Percentiles rank a stretch among this genome's conserved stretches.
These are phyloP conservation scores for Neofusicoccum parvum DNA, from an alignment of 2,329 filamentous ascomycete species.

Conservation along the genomic window DNA sequence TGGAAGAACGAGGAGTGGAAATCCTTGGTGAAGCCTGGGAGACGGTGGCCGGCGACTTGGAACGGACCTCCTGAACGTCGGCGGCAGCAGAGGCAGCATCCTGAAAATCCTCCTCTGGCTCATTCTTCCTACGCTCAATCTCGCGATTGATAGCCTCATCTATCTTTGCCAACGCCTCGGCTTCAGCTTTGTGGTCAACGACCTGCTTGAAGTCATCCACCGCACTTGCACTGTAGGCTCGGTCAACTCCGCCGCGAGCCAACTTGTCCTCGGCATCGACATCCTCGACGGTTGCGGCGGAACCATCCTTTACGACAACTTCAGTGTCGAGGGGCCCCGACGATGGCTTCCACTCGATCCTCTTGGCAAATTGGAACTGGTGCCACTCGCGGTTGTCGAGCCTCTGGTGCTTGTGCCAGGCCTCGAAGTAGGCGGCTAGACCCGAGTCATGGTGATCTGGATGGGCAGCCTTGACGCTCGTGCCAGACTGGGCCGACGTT, in stretches of 20 bases:
- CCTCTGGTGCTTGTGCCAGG: constrained; percentile 77
- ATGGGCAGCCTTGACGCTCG: constrained; percentile 35
- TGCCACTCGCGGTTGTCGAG: constrained; percentile 82
- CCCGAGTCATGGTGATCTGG: constrained; percentile 51
- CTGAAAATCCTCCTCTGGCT: constrained; percentile 43
- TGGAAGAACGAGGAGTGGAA: constrained; percentile 25
- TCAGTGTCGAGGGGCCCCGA: constrained; percentile 41
- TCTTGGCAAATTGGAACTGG: constrained; percentile 85
- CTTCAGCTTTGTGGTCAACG: constrained; percentile 49
- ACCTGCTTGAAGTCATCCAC: constrained; percentile 64
- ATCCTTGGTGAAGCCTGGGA: constrained; percentile 34
- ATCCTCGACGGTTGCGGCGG: constrained; percentile 25
- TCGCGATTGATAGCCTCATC: constrained; percentile 83
- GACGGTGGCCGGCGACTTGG: constrained; percentile 36
- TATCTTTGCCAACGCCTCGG: constrained; percentile 73
- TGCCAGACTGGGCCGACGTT: constrained; percentile 38
- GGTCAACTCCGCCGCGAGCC: constrained; percentile 41
- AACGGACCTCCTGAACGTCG: constrained; percentile 32
- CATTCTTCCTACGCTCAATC: constrained; percentile 63
- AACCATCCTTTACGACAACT: constrained; percentile 38
- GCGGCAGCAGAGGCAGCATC: constrained; percentile 36
- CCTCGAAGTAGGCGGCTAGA: constrained; percentile 88
- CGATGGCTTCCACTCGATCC: constrained; percentile 81
- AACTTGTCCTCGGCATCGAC: constrained; percentile 30
- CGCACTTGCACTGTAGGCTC: constrained; percentile 56